These are phyloP conservation scores for Aspergillus cejpii DNA, from an alignment of 2,329 filamentous ascomycete genomes.

Conservation along the genomic window DNA sequence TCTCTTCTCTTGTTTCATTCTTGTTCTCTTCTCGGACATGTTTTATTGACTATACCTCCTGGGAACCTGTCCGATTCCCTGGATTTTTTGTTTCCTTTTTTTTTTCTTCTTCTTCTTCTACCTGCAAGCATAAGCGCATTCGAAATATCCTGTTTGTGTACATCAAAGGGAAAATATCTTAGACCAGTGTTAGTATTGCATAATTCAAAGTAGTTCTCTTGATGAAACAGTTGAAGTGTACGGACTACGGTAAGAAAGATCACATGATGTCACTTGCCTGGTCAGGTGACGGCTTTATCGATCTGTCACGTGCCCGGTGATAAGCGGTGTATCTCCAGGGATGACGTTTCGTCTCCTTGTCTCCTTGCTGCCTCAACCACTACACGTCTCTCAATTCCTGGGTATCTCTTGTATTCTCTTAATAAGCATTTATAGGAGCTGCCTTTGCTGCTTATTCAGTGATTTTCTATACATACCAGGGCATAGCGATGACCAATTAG, in stretches of 20 bases:
- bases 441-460: no score
- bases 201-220: no score
- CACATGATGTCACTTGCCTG: neutral
- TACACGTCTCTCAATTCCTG: constrained; percentile 1
- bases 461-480: neutral
- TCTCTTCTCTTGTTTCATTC: constrained; percentile 10
- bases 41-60: constrained; percentile 33
- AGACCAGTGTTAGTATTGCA: no score
- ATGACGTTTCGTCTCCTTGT: neutral
- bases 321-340: constrained; percentile 13
- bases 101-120: neutral
- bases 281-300: neutral
- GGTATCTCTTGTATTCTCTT: no score
- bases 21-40: constrained; percentile 26
- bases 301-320: constrained; percentile 14
- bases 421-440: no score
- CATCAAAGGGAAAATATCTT: constrained; percentile 14
- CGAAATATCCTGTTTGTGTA: constrained; percentile 15
- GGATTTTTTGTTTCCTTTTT: constrained; percentile 13
- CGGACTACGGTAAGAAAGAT: no score
- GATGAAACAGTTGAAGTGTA: no score
- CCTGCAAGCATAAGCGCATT: constrained; percentile 4
- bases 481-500: neutral
- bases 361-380: neutral
- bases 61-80: constrained; percentile 22